Conservation (phyloP, 2,329 filamentous ascomycete genomes). For the Sporothrix euskadiensis region DNA sequence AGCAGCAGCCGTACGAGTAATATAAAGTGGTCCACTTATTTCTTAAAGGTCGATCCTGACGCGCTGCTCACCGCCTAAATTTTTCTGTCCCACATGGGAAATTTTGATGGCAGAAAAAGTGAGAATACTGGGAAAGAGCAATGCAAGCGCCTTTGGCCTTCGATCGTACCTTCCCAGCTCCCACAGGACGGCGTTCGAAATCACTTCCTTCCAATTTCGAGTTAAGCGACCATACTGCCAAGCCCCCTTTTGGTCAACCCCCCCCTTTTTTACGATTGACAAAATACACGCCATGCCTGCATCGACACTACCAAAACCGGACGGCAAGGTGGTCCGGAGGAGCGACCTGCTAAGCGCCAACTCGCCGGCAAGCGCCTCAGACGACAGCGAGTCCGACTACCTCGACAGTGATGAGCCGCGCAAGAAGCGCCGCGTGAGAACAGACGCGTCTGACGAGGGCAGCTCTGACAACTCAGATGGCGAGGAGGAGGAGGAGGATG, state of each 20-base stretch:
- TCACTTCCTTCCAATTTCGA: not conserved
- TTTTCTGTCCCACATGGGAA: constrained; percentile 12
- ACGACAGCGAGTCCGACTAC: constrained; percentile 48
- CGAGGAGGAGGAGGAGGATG: not conserved
- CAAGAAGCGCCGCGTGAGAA: constrained; percentile 39
- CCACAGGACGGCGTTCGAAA: not conserved
- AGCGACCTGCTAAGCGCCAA: constrained; percentile 19
- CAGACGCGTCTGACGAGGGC: constrained; percentile 36
- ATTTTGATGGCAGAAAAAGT: constrained; percentile 26
- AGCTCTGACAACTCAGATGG: not conserved
- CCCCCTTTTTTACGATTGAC: not conserved
- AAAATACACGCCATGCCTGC: constrained; percentile 24
- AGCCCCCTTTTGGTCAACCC: not conserved
- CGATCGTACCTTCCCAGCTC: not conserved
- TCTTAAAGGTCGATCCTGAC: not conserved
- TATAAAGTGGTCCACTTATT: not conserved
- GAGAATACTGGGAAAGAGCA: constrained; percentile 21
- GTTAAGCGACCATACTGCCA: not conserved
- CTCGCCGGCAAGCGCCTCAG: constrained; percentile 15
- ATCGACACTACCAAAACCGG: not conserved
- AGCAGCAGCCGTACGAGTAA: not conserved
- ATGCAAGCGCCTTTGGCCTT: not conserved
- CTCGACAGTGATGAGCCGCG: constrained; percentile 45
- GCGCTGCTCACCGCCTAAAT: constrained; percentile 25
- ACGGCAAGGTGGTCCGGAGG: constrained; percentile 25